Evolutionary conservation across 2,329 filamentous ascomycete genomes (phyloP).

Genomic region (Fusarium domesticum): DNA sequence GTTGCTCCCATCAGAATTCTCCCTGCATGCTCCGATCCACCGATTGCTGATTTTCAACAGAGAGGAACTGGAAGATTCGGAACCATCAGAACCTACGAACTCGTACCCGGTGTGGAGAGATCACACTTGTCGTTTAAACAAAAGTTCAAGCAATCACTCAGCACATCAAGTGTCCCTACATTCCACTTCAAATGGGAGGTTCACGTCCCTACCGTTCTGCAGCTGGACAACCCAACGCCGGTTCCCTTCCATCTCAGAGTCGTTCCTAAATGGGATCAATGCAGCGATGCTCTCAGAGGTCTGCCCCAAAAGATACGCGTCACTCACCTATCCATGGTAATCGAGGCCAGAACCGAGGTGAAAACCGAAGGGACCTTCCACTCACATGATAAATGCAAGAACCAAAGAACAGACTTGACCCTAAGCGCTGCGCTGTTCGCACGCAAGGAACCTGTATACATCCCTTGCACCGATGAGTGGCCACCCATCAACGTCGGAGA

Average conservation of each 20-base stretch:
- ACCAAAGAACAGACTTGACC: constrained; percentile 1
- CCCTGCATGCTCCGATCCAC: constrained; percentile 1
- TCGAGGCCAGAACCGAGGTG: constrained; percentile 7
- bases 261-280: constrained; percentile 10
- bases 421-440: background rate
- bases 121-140: constrained; percentile 33
- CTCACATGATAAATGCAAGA: background rate
- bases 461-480: constrained; percentile 4
- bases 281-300: constrained; percentile 13
- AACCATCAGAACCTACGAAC: constrained; percentile 19
- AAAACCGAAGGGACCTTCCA: constrained; percentile 3
- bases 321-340: constrained; percentile 7
- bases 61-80: background rate
- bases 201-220: constrained; percentile 29
- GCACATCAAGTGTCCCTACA: constrained; percentile 33
- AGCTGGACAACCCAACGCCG: constrained; percentile 25
- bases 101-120: constrained; percentile 32
- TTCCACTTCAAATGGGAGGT: constrained; percentile 29
- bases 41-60: constrained; percentile 18
- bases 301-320: constrained; percentile 8
- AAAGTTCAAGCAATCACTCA: constrained; percentile 33
- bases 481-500: constrained; percentile 8
- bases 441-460: background rate
- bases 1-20: constrained; percentile 24
- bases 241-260: constrained; percentile 24